Evolutionary conservation across 768 basidiomycete species (phyloP).

Genomic region (Fistulinella prunicolor): DNA sequence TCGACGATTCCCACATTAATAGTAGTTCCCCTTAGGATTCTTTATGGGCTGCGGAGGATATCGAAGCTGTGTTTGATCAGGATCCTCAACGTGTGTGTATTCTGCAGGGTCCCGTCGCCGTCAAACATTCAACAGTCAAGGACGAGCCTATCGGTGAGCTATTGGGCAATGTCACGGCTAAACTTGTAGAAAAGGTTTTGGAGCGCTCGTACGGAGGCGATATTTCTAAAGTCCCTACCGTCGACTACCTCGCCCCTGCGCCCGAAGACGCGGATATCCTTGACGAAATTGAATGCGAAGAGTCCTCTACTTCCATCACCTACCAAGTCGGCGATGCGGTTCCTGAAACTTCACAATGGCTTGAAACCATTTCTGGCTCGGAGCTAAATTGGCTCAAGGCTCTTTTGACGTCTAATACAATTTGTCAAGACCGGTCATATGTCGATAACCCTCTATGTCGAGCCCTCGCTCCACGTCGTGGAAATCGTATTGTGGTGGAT

Average conservation of each 20-base stretch:
- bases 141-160: conserved; percentile 94
- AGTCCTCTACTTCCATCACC: conserved; percentile 42
- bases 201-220: conserved; percentile 78
- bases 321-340: conserved; percentile 50
- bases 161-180: conserved; percentile 80
- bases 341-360: conserved; percentile 71
- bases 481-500: conserved; percentile 73
- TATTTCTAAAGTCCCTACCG: conserved; percentile 63
- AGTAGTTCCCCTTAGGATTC: conserved; percentile 62
- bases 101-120: conserved; percentile 94
- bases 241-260: conserved; percentile 79
- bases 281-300: conserved; percentile 42
- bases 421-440: conserved; percentile 85
- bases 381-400: conserved; percentile 85
- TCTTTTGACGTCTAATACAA: conserved; percentile 71
- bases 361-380: conserved; percentile 80
- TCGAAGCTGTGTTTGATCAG: conserved; percentile 98
- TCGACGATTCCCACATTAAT: conserved; percentile 8
- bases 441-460: conserved; percentile 88
- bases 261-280: conserved; percentile 37
- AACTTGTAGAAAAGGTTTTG: conserved; percentile 76
- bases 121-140: conserved; percentile 79
- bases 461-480: conserved; percentile 75
- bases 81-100: conserved; percentile 98
- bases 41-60: conserved; percentile 96